phyloP scores from a whole-genome alignment of 306 rosid species.

The Cucurbita ficifolia region DNA sequence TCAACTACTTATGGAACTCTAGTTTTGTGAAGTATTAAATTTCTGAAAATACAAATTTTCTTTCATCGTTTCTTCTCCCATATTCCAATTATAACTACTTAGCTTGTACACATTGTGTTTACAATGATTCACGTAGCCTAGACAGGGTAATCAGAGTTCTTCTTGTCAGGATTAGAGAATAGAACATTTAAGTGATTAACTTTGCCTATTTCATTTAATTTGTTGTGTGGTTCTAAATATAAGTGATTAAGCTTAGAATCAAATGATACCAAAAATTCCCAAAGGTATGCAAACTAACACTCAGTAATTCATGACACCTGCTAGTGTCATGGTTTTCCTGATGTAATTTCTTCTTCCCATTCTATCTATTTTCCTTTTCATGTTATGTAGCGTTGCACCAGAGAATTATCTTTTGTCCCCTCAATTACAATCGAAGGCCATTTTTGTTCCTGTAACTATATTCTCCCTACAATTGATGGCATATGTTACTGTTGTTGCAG shows the following conservation, averaged over 20 bases:
- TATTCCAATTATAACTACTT: too few relatives aligned
- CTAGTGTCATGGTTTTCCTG: not conserved
- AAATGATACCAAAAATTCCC: not conserved
- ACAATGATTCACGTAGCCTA: too few relatives aligned
- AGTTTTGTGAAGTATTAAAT: not conserved
- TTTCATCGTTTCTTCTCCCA: too few relatives aligned
- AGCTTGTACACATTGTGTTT: too few relatives aligned
- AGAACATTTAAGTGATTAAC: too few relatives aligned
- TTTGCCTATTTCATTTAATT: too few relatives aligned
- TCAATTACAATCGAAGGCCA: not conserved
- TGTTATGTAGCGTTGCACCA: not conserved
- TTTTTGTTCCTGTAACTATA: not conserved
- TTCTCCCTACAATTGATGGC: not conserved
- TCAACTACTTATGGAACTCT: not conserved
- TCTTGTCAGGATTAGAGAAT: too few relatives aligned
- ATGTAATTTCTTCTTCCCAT: not conserved
- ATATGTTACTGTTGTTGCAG: constrained; percentile 25
- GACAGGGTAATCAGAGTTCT: too few relatives aligned
- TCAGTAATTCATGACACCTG: not conserved
- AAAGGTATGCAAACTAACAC: not conserved
- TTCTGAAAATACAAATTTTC: too few relatives aligned
- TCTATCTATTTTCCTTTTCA: not conserved
- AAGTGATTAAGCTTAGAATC: not conserved
- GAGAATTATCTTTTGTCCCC: not conserved
- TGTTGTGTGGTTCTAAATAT: not conserved